Base-by-base conservation (phyloP, 2,329 filamentous ascomycete species). In the Tolypocladium ophioglossoides region DNA sequence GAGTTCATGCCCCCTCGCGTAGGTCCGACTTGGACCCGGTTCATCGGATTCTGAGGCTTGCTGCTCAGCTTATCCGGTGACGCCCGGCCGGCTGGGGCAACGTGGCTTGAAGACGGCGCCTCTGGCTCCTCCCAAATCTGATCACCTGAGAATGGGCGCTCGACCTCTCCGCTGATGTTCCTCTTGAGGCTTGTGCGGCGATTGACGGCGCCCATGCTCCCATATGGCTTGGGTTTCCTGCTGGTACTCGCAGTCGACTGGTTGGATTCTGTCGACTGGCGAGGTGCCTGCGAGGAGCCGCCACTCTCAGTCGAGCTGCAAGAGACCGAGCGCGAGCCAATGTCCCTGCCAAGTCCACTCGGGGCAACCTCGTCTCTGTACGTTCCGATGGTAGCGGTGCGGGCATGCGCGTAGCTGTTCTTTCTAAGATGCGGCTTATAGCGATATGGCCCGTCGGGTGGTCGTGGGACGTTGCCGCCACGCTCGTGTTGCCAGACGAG, bases 91-190 rank as follows among this genome's bases (percentile, higher is more conserved):
- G 62, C 46, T 12, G 51, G 37, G 27, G 41, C 46, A 14, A 39
- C 44, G 5, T 39, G 47, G 37, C 37, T 60, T 46, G 54, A 41
- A 14, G 57, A 51, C 16, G 59, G 58, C 18, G 67, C 75, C 63
- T 87, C 83, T 1, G 89, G 87, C 66, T 96, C 92, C 68, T 96
- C 91, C 77, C 90, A 96, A 57, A 96, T 91, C 64, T 89, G 84
- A 65, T 91, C 86, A 37, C 85, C 82, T 2, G 85, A 86, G 66
- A 89, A 91, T 2, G 84, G 79, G 53, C 77, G 80, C 60, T 79
- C 74, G 55, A 85, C 72, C 63, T 87, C 84, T 22, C 84, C 85
- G 65, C 85, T 90, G 63, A 84, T 79, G 60, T 87, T 87, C 57
- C 87, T 79, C 68, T 81, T 85, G 62, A 82, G 76, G 61, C 83